Evolutionary conservation across 2,329 filamentous ascomycete genomes (phyloP).

Genomic region (Stromatinia cepivora): DNA sequence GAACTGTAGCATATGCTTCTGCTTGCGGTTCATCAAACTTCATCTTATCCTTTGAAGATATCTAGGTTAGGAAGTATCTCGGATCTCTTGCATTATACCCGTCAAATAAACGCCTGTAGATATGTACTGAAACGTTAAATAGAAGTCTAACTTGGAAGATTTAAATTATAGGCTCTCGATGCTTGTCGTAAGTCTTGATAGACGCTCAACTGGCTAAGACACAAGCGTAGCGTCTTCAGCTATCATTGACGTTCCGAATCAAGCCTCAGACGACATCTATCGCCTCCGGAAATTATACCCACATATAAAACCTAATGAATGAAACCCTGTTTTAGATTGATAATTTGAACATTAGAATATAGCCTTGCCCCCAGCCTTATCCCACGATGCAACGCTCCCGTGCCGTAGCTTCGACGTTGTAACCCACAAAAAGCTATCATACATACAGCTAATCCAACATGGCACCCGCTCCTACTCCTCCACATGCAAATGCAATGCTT

Average conservation of each 20-base stretch:
- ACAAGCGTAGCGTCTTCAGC: constrained; percentile 3
- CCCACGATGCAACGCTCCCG: constrained; percentile 22
- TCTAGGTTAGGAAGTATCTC: neutral
- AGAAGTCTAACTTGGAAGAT: neutral
- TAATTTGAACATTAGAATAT: neutral
- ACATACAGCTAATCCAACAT: constrained; percentile 15
- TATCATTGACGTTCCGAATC: constrained; percentile 4
- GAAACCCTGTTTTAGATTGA: neutral
- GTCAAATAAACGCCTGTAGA: neutral
- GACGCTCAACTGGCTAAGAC: constrained; percentile 16
- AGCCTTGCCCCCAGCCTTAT: constrained; percentile 23
- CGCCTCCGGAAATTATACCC: constrained; percentile 10
- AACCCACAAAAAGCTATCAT: constrained; percentile 6
- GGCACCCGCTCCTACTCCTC: constrained; percentile 9
- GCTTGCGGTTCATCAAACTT: neutral
- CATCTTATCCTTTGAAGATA: neutral
- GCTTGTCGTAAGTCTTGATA: neutral
- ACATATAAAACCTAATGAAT: neutral
- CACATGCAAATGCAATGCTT: constrained; percentile 25
- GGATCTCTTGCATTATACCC: neutral
- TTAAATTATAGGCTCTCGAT: constrained; percentile 2
- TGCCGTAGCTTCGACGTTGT: constrained; percentile 16
- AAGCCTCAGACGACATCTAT: constrained; percentile 21
- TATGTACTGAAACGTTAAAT: neutral
- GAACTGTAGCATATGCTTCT: neutral